phyloP scores from a whole-genome alignment of 169 alveolate genomes.

The Plasmodium sp. region DNA sequence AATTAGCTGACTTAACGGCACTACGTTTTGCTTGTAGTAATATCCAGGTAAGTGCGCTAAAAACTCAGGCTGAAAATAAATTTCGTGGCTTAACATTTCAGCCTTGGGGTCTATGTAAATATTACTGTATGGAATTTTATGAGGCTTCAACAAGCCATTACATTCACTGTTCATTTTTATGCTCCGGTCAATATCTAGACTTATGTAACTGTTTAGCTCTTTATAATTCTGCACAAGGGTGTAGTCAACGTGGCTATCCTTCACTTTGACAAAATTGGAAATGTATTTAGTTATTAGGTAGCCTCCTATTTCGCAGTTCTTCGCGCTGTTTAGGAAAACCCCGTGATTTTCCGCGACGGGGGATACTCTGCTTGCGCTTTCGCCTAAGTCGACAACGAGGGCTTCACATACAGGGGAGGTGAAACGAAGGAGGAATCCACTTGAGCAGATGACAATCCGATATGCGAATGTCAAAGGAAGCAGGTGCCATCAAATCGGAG shows the following conservation, averaged over 20 bases:
- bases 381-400: slow-evolving; percentile 68
- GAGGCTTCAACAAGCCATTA: slow-evolving; percentile 60
- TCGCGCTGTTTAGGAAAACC: slow-evolving; percentile 10
- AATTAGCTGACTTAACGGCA: slow-evolving; percentile 50
- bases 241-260: slow-evolving; percentile 50
- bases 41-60: slow-evolving; percentile 74
- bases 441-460: not conserved
- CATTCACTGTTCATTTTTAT: slow-evolving; percentile 65
- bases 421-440: not conserved
- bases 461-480: not conserved
- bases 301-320: slow-evolving; percentile 68
- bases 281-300: slow-evolving; percentile 64
- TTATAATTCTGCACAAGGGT: slow-evolving; percentile 67
- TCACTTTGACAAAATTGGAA: slow-evolving; percentile 62
- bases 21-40: slow-evolving; percentile 62
- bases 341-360: slow-evolving; percentile 74
- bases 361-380: slow-evolving; percentile 42
- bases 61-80: slow-evolving; percentile 74
- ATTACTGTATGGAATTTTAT: slow-evolving; percentile 70
- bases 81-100: slow-evolving; percentile 74
- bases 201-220: slow-evolving; percentile 65
- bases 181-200: slow-evolving; percentile 62
- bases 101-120: slow-evolving; percentile 72
- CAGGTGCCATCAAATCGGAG: not conserved
- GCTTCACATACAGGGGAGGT: slow-evolving; percentile 7